Evolutionary conservation across 2,329 filamentous ascomycete genomes (phyloP), one percentile per base, ranked within the genome.

Genomic region (Ceratocystis alfenasii): DNA sequence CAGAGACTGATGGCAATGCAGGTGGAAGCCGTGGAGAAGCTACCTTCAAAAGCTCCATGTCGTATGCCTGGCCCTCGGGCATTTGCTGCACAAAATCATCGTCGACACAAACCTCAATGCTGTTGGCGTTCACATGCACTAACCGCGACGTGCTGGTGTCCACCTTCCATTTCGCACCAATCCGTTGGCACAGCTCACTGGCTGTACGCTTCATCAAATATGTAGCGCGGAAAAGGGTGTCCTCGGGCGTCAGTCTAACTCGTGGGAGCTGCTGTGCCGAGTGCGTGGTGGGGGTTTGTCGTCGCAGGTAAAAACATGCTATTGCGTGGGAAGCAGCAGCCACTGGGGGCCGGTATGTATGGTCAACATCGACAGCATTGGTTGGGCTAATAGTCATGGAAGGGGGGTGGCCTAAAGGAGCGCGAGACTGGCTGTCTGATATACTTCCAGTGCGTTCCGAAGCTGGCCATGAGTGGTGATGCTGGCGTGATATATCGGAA

Each of bases 351-450:
- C 87, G 84, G 73, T 97, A 99, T 1, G 82, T 83, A 17, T 86
- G 79, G 73, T 97, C 94, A n/a, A 97, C 90, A 41, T 90, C 94
- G 6, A 96, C 77, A 0, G 91, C 90, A 73, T 96, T 91, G 69
- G 76, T 0, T 81, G 80, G 5, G 76, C 85, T 82, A 0, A 83
- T 87, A 12, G 79, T 81, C 12, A 87, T 72, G 1, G 86, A 88
- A 25, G 41, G n/a, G 41, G 7, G 83, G 75, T 0, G 84, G 86
- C 72, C 85, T 87, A 1, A 85, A 84, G 3, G 84, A 86, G 1
- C 85, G 85, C 44, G 44, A 4, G 28, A 15, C 22, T 62, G 55
- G n/a, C 25, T 41, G n/a, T 66, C 64, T 17, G 59, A 53, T 25
- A 36, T 46, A 44, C 64, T 62, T 7, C 57, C 1, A 85, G 88